Evolutionary conservation across 805 yeast species (phyloP), one percentile per base, ranked within the genome.

Genomic region (Candida piceae): DNA sequence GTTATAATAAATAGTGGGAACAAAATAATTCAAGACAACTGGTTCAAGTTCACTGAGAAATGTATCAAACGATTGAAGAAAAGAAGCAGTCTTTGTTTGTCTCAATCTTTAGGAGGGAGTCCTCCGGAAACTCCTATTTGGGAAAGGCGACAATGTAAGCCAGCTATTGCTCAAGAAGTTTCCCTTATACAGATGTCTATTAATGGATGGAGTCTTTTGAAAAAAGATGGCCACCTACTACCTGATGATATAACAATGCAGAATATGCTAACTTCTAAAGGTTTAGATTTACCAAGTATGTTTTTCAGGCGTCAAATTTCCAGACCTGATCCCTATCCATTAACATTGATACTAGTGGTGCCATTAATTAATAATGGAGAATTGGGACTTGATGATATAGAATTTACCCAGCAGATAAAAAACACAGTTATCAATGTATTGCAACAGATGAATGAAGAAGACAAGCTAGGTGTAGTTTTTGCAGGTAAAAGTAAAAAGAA

Each of bases 171-270:
- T n/a, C 29, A 31, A 13, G 40, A 45, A 16, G 34, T 62, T 7
- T 64, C 72, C 4, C 44, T 74, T 18, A 60, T 62, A 22, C 76
- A 74, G 47, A 53, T 76, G 42, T 70, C 82, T 1, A 62, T 70
- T 1, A 77, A 69, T 43, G 69, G 70, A 1, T 72, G 82, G 78
- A 52, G 51, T 8, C 44, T 70, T 8, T 48, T 74, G 7, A 53
- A 63, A 7, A 55, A 51, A 8, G 52, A 56, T 30, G 34, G 49
- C 11, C 37, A 49, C 11, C 40, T 60, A 12, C 46, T 71, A 2
- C 78, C 77, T 1, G 42, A 46, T 4, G 71, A 67, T 31, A 62
- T 70, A 3, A 45, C 57, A 16, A 57, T 56, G 34, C 65, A 63
- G 40, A 60, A 66, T 34, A 63, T 62, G 16, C 35, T 65, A 15